These are phyloP conservation scores for Zostera marina DNA, from an alignment of 116 monocot genomes.

Conservation along the genomic window DNA sequence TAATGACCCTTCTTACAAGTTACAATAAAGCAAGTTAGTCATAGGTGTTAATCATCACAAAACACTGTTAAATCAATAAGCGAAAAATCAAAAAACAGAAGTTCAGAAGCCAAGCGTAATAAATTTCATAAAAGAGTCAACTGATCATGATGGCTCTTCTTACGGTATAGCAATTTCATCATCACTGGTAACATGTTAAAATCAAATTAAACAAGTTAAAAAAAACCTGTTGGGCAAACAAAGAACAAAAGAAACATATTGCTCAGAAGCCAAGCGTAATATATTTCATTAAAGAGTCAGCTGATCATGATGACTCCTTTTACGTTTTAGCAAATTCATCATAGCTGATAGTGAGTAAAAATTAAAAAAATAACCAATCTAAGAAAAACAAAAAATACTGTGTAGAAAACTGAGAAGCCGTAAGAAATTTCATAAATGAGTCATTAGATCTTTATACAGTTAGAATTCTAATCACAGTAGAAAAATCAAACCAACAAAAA, in stretches of 20 bases:
- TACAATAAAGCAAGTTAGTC: too few species aligned
- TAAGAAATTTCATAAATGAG: slow-evolving; percentile 60
- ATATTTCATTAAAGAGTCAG: slow-evolving; percentile 46
- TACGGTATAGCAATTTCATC: slow-evolving; percentile 25
- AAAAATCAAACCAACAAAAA: too few species aligned
- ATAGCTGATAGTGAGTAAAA: neutral
- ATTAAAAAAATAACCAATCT: too few species aligned
- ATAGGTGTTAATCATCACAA: too few species aligned
- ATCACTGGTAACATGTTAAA: too few species aligned
- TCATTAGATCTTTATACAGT: slow-evolving; percentile 17
- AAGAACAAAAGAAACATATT: too few species aligned
- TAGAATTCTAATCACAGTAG: too few species aligned
- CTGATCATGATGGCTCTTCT: slow-evolving; percentile 5
- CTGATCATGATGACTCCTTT: slow-evolving; percentile 3
- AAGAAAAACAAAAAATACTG: too few species aligned
- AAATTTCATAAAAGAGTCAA: slow-evolving; percentile 47
- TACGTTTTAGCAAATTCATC: slow-evolving; percentile 28
- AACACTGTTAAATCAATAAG: too few species aligned
- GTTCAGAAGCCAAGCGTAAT: slow-evolving; percentile 96
- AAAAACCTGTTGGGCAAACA: too few species aligned
- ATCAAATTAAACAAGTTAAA: too few species aligned
- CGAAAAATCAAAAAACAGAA: neutral
- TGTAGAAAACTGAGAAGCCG: neutral
- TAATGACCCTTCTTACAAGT: too few species aligned
- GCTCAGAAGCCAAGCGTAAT: slow-evolving; percentile 96